Conservation (phyloP, 768 basidiomycete species). For the Suillus alpinus region DNA sequence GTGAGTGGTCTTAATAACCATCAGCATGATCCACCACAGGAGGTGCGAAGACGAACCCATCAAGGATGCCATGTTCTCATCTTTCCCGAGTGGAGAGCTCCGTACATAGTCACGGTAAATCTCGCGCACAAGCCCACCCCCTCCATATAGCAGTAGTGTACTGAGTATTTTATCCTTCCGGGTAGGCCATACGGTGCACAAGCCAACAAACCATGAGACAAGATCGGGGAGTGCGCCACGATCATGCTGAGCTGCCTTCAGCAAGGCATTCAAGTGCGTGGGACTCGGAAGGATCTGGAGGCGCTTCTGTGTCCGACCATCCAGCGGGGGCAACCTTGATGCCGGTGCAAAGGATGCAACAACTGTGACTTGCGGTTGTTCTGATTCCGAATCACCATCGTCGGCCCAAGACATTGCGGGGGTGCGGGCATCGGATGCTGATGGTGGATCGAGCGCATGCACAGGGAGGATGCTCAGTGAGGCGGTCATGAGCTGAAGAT, state of each 20-base stretch:
- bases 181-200: conserved; percentile 60
- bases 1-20: conserved; percentile 39
- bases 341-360: conserved; percentile 35
- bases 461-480: conserved; percentile 54
- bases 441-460: conserved; percentile 48
- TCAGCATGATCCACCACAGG: conserved; percentile 1
- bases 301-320: conserved; percentile 60
- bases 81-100: conserved; percentile 57
- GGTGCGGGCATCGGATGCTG: conserved; percentile 15
- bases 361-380: conserved; percentile 30
- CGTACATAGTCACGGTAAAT: conserved; percentile 70
- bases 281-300: conserved; percentile 54
- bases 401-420: conserved; percentile 18
- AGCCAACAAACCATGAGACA: conserved; percentile 54
- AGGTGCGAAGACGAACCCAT: conserved; percentile 33
- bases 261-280: conserved; percentile 52
- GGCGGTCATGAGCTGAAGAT: conserved; percentile 49
- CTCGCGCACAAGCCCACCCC: conserved; percentile 68
- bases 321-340: conserved; percentile 41
- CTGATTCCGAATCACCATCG: conserved; percentile 43
- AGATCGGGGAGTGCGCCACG: conserved; percentile 43
- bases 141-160: conserved; percentile 46
- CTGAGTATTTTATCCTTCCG: conserved; percentile 58
- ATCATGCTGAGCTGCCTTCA: conserved; percentile 42
- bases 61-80: conserved; percentile 38